Evolutionary conservation across 176 grass and related monocot genomes (phyloP).

Genomic region (Lolium rigidum): DNA sequence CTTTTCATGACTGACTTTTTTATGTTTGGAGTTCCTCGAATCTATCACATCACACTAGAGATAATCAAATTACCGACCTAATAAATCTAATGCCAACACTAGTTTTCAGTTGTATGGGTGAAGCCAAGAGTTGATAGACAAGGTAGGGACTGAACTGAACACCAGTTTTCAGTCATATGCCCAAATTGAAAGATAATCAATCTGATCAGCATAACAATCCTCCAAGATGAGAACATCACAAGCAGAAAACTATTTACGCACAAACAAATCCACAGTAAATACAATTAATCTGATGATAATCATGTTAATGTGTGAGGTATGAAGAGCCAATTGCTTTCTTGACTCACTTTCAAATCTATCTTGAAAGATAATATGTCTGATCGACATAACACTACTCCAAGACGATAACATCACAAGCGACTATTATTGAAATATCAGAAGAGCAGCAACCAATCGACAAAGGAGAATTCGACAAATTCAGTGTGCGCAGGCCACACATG

Average conservation of each 20-base stretch:
- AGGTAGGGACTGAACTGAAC: neutral
- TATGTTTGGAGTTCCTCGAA: neutral
- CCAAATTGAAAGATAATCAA: neutral
- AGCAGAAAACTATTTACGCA: neutral
- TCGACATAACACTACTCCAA: neutral
- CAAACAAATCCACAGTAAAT: neutral
- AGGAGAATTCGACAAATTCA: neutral
- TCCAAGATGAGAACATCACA: slow-evolving; percentile 2
- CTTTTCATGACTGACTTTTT: neutral
- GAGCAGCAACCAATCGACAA: too few relatives aligned
- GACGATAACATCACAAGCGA: neutral
- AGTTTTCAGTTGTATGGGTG: neutral
- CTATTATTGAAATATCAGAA: too few relatives aligned
- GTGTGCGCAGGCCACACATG: neutral
- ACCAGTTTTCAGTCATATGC: neutral
- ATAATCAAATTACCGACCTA: neutral
- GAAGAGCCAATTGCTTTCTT: neutral
- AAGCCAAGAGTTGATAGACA: neutral
- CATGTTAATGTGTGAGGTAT: neutral
- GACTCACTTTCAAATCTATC: neutral
- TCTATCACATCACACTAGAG: neutral
- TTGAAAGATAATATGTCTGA: too few relatives aligned
- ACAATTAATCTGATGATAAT: neutral
- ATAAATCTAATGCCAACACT: neutral
- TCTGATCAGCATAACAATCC: neutral